phyloP scores from a whole-genome alignment of 176 grass and related monocot species.

The Aegilops sharonensis region DNA sequence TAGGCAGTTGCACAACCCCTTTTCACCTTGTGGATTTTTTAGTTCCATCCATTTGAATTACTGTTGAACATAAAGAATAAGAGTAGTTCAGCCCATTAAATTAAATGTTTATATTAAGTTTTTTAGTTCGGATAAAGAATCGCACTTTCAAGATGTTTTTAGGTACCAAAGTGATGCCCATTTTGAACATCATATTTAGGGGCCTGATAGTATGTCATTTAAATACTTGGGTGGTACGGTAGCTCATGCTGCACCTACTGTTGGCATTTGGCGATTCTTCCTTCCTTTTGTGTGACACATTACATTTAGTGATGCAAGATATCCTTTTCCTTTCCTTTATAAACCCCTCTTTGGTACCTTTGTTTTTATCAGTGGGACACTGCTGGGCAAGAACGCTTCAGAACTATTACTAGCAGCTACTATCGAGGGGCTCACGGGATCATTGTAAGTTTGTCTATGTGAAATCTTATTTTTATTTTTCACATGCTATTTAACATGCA shows the following conservation, averaged over 20 bases:
- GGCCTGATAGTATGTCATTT: not conserved
- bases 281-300: not conserved
- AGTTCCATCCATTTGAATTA: not conserved
- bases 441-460: conserved; percentile 54
- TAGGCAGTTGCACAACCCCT: not conserved
- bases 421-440: conserved; percentile 93
- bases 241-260: not conserved
- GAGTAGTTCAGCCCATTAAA: not conserved
- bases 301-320: not conserved
- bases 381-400: conserved; percentile 93
- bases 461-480: not conserved
- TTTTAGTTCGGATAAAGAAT: not conserved
- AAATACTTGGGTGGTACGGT: not conserved
- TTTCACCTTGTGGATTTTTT: not conserved
- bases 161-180: not conserved
- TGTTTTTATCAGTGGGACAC: conserved; percentile 72
- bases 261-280: not conserved
- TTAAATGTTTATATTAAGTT: not conserved
- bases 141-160: not conserved
- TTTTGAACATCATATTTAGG: not conserved
- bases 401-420: conserved; percentile 92
- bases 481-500: not conserved
- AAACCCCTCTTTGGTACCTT: not conserved
- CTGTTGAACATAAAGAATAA: no score
- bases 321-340: not conserved